Evolutionary conservation across 257 asterid species (phyloP).

Genomic region (Parsonsia alboflavescens): DNA sequence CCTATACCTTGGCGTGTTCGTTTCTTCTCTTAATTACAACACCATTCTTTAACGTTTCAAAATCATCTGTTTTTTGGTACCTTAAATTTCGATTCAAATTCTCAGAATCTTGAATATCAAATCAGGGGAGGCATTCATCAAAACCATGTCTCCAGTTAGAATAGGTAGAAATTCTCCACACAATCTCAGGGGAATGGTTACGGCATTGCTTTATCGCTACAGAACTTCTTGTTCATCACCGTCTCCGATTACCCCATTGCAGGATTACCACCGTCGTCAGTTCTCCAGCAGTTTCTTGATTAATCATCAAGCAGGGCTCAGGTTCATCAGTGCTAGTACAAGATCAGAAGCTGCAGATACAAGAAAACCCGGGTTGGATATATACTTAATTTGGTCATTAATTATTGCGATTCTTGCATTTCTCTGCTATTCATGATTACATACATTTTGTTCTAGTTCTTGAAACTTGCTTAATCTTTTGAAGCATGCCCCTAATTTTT

Average conservation of each 20-base stretch:
- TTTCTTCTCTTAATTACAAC: slow-evolving; percentile 2
- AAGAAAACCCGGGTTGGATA: slow-evolving; percentile 18
- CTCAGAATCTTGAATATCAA: no score
- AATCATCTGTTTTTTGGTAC: background rate
- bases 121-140: no score
- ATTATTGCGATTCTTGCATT: no score
- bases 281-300: background rate
- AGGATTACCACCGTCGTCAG: slow-evolving; percentile 5
- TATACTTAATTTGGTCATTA: slow-evolving; percentile 10
- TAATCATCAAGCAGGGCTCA: slow-evolving; percentile 36
- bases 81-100: slow-evolving; percentile 10
- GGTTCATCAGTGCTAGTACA: slow-evolving; percentile 25
- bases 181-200: slow-evolving; percentile 39
- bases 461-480: background rate
- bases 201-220: slow-evolving; percentile 32
- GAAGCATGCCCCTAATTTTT: background rate
- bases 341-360: background rate
- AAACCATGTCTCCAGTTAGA: slow-evolving; percentile 29
- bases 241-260: slow-evolving; percentile 17
- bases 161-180: slow-evolving; percentile 42
- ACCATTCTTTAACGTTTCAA: slow-evolving; percentile 9
- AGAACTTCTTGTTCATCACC: slow-evolving; percentile 11
- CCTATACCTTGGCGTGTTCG: slow-evolving; percentile 50
- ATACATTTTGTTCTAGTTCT: background rate
- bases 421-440: no score